Evolutionary conservation across 2,329 filamentous ascomycete genomes (phyloP), one percentile per base, ranked within the genome.

Genomic region (Alternaria atra): DNA sequence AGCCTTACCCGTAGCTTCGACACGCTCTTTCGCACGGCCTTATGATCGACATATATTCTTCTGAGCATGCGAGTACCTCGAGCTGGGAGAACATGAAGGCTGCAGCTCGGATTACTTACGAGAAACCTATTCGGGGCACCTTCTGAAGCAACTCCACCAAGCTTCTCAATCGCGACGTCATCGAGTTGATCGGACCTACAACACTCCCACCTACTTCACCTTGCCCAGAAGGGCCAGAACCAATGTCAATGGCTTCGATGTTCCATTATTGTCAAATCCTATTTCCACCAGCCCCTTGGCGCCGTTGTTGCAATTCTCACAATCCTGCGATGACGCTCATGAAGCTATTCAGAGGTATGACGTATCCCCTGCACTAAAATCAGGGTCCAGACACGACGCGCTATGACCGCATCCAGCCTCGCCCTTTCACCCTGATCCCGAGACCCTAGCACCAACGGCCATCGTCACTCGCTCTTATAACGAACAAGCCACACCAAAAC

Each of bases 341-440:
- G 40, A 61, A 44, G 58, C 57, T 66, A 61, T 68, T 60, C 54
- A 43, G 17, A 43, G 66, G 17, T 53, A 66, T 72, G 70, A 72
- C 68, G 68, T 72, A 60, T 17, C 3, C 7, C 32, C 12, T 4
- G 37, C 40, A 27, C 53, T 37, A 39, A 39, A 55, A 50, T 56
- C 42, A 58, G 54, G 55, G 47, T 61, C 62, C 59, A 53, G 58
- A 40, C 43, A 50, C 15, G 30, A 20, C 6, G 25, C 60, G 58
- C 65, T 63, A 65, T 59, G 57, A 56, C 58, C 58, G 42, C 50
- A 66, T 61, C 52, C 34, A 54, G 58, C 57, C 57, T 44, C 39
- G 34, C 20, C 43, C 52, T 6, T 34, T 43, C 54, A 50, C 42
- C 30, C 27, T 54, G 52, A 57, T 57, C 40, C 50, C 35, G 37